These are phyloP conservation scores for Myriosclerotinia curreyana DNA, from an alignment of 2,329 filamentous ascomycete species.

Conservation along the genomic window DNA sequence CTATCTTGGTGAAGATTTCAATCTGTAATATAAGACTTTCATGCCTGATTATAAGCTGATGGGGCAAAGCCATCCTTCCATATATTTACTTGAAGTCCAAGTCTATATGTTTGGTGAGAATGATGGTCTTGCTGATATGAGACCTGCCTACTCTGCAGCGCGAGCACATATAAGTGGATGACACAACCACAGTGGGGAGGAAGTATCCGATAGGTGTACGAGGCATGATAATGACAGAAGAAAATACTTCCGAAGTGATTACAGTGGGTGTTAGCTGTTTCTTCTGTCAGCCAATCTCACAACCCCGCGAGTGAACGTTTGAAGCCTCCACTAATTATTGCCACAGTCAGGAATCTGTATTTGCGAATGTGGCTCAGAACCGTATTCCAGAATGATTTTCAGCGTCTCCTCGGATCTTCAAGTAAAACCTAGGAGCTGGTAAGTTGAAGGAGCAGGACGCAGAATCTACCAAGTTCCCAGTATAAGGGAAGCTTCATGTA, in stretches of 20 bases:
- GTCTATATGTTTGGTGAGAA: too few species aligned
- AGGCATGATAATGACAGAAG: not conserved
- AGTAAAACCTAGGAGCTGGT: not conserved
- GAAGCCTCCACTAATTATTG: not conserved
- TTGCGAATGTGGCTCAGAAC: not conserved
- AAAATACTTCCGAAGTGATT: not conserved
- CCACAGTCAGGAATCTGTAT: not conserved
- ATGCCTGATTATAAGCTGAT: not conserved
- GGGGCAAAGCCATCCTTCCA: not conserved
- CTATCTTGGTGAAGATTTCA: not conserved
- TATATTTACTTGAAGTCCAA: not conserved
- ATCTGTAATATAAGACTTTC: too few species aligned
- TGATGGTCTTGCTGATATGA: too few species aligned
- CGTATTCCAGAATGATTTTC: not conserved
- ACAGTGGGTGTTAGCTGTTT: not conserved
- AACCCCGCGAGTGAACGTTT: not conserved
- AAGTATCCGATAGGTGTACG: not conserved
- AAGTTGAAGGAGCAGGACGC: not conserved
- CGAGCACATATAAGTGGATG: not conserved
- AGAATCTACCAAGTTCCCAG: not conserved
- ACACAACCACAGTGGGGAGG: too few species aligned
- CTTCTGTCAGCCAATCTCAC: not conserved
- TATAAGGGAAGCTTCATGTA: not conserved
- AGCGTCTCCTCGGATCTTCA: not conserved
- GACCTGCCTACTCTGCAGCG: not conserved